Evolutionary conservation across 2,329 filamentous ascomycete species (phyloP).

Genomic region (Verticillium nubilum): DNA sequence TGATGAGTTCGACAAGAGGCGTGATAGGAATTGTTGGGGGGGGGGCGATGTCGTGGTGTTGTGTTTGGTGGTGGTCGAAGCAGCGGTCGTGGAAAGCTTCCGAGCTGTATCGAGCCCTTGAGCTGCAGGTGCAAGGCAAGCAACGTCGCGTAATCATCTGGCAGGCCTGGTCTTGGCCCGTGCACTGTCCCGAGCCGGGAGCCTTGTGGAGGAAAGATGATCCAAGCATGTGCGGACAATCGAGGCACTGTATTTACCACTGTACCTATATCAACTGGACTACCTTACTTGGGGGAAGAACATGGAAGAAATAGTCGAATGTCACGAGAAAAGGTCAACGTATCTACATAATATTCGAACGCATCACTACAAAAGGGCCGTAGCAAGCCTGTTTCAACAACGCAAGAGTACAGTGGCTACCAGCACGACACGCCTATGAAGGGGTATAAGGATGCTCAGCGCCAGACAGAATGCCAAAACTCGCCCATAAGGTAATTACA

Average conservation of each 20-base stretch:
- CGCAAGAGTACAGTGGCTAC: neutral
- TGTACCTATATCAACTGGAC: too few relatives aligned
- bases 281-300: too few relatives aligned
- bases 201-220: neutral
- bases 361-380: too few relatives aligned
- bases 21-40: neutral
- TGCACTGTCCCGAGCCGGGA: constrained; percentile 2
- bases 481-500: neutral
- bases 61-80: constrained; percentile 5
- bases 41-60: constrained; percentile 2
- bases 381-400: neutral
- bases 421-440: neutral
- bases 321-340: too few relatives aligned
- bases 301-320: too few relatives aligned
- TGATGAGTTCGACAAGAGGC: neutral
- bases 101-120: constrained; percentile 10
- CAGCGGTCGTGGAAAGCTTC: constrained; percentile 12
- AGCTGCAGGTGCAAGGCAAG: constrained; percentile 14
- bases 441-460: neutral
- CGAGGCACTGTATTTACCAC: neutral
- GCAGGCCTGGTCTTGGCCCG: constrained; percentile 13
- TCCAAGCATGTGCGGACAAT: neutral
- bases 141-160: constrained; percentile 14
- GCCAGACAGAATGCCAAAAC: neutral
- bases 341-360: too few relatives aligned